Conservation (phyloP, 495 filamentous ascomycete genomes). For the Penicillium simplicissimum region DNA sequence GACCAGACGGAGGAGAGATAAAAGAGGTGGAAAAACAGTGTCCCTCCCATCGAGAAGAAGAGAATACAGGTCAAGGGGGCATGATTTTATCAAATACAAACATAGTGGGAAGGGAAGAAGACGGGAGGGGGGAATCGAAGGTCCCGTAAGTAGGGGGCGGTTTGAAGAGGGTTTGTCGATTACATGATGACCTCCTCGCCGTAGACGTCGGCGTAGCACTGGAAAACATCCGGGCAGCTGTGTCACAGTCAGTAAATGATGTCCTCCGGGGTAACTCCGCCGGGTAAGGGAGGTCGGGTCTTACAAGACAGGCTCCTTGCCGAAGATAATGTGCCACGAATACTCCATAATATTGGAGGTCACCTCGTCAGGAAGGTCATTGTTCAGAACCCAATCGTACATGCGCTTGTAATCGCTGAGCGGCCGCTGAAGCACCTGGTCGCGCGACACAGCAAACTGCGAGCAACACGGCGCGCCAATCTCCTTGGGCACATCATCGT, state of each 20-base stretch:
- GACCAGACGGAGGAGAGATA: slow-evolving; percentile 3
- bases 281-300: too few relatives aligned
- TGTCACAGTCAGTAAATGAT: slow-evolving; percentile 13
- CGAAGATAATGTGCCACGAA: slow-evolving; percentile 58
- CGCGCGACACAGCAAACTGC: slow-evolving; percentile 66
- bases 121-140: slow-evolving; percentile 1
- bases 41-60: slow-evolving; percentile 7
- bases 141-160: not conserved
- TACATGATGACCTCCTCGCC: slow-evolving; percentile 32
- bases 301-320: slow-evolving; percentile 51
- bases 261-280: too few relatives aligned
- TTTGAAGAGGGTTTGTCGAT: not conserved
- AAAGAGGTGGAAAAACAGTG: not conserved
- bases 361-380: slow-evolving; percentile 45
- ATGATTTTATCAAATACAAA: slow-evolving; percentile 10
- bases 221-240: slow-evolving; percentile 47
- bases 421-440: slow-evolving; percentile 50
- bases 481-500: slow-evolving; percentile 44
- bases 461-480: slow-evolving; percentile 63
- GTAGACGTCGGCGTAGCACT: slow-evolving; percentile 52
- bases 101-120: not conserved
- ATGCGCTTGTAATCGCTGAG: slow-evolving; percentile 56
- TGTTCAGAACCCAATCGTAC: slow-evolving; percentile 60
- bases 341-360: slow-evolving; percentile 54
- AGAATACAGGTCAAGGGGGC: slow-evolving; percentile 4